Conservation (phyloP, 78 protist genomes). For the Dictyostelium brefeldianum region DNA sequence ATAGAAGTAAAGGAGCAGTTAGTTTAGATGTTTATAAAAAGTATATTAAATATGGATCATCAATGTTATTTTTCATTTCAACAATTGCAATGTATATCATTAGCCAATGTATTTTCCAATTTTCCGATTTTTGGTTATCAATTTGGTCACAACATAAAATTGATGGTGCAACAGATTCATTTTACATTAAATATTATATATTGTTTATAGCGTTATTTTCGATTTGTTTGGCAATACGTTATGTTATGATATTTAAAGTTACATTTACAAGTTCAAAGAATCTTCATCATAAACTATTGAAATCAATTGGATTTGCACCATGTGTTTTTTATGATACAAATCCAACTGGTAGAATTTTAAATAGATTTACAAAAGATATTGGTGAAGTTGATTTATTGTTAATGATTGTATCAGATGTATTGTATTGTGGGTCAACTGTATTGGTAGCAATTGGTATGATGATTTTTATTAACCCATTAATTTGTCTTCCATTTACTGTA, state of each 20-base stretch:
- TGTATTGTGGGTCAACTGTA: background rate
- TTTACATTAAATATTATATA: conserved; percentile 23
- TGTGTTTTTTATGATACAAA: conserved; percentile 46
- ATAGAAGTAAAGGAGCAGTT: conserved; percentile 6
- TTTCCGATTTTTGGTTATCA: conserved; percentile 37
- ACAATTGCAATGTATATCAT: background rate
- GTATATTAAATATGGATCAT: conserved; percentile 25
- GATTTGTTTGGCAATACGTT: background rate
- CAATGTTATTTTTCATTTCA: background rate
- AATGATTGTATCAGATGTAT: background rate
- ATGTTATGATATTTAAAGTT: background rate
- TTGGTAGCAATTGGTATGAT: conserved; percentile 15
- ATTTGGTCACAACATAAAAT: conserved; percentile 15
- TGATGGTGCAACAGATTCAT: background rate
- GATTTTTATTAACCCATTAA: conserved; percentile 7
- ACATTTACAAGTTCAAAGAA: conserved; percentile 1
- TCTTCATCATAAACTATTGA: conserved; percentile 9
- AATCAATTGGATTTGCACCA: conserved; percentile 6
- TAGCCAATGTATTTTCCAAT: conserved; percentile 27
- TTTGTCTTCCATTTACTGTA: conserved; percentile 21
- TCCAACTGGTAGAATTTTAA: conserved; percentile 66
- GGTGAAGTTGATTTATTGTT: conserved; percentile 68
- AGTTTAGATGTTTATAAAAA: background rate
- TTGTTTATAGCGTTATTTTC: background rate
- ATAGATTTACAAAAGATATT: conserved; percentile 66